A percentile compares a stretch with the other conserved stretches of the same genome.
Conservation (phyloP, 225 moss, liverwort and hornwort species). For the Anthoceros angustus region DNA sequence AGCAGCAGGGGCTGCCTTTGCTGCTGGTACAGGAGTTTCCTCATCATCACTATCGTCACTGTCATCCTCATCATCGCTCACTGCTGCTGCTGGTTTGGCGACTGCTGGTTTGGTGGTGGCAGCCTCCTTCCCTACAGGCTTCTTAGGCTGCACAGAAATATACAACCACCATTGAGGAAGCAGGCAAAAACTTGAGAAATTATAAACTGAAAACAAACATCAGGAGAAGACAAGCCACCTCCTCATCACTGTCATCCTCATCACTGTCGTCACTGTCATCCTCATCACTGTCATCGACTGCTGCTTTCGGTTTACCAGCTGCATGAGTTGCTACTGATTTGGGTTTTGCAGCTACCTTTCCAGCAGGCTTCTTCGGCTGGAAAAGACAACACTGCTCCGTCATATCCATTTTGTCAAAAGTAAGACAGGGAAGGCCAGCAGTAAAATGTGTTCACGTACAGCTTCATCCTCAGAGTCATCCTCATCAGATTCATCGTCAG, state of each 20-base stretch:
- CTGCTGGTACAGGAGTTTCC: neutral
- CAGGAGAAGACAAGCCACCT: conserved; percentile 16
- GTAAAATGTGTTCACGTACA: neutral
- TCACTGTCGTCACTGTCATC: conserved; percentile 14
- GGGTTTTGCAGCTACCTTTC: neutral
- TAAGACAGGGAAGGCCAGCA: neutral
- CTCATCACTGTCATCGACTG: neutral
- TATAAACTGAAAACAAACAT: neutral
- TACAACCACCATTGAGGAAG: neutral
- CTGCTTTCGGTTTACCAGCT: neutral
- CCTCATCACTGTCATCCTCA: conserved; percentile 22
- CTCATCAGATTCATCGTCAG: too few relatives aligned
- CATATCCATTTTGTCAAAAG: neutral
- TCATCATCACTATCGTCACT: conserved; percentile 17
- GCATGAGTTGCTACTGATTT: too few relatives aligned
- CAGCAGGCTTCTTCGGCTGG: neutral
- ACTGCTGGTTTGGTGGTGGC: conserved; percentile 12
- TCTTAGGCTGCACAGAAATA: conserved; percentile 22
- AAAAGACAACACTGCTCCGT: too few relatives aligned
- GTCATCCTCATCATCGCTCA: conserved; percentile 7
- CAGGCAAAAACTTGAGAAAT: neutral
- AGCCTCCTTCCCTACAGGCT: conserved; percentile 15
- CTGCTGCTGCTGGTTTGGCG: neutral
- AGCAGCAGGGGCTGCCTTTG: neutral
- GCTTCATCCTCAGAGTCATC: too few relatives aligned